A percentile compares a stretch with the other conserved stretches of the same genome.
Conservation (phyloP, 129 eudicot species). For the Flaveria bidentis region DNA sequence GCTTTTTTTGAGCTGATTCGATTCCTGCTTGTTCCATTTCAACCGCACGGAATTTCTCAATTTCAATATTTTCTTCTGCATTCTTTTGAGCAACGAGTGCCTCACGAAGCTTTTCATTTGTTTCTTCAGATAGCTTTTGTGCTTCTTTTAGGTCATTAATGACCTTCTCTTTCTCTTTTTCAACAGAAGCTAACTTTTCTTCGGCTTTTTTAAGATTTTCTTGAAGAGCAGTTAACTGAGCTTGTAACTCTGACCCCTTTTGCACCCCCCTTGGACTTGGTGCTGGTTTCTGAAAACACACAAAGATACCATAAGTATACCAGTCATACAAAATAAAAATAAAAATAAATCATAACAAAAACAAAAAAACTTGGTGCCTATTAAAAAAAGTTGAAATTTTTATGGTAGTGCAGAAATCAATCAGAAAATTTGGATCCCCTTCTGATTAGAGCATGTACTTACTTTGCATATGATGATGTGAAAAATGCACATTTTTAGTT, state of each 20-base stretch:
- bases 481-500: not conserved
- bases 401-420: no score
- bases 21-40: constrained; percentile 97
- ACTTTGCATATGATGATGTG: not conserved
- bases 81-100: constrained; percentile 86
- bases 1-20: constrained; percentile 79
- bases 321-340: not conserved
- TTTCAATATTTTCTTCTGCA: constrained; percentile 86
- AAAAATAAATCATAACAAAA: not conserved
- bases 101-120: constrained; percentile 74
- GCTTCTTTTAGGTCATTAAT: constrained; percentile 72
- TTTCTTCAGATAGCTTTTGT: constrained; percentile 69
- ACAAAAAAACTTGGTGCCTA: not conserved
- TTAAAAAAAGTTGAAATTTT: not conserved
- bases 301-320: constrained; percentile 3
- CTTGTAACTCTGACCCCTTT: constrained; percentile 79
- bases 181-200: constrained; percentile 61
- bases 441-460: not conserved
- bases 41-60: constrained; percentile 87
- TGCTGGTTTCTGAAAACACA: constrained; percentile 62
- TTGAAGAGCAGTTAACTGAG: constrained; percentile 61
- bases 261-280: constrained; percentile 43
- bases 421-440: constrained; percentile 6
- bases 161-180: constrained; percentile 74
- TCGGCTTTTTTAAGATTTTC: constrained; percentile 84